Evolutionary conservation across 2,329 filamentous ascomycete genomes (phyloP), one percentile per base, ranked within the genome.

Genomic region (Colletotrichum brevisporum): DNA sequence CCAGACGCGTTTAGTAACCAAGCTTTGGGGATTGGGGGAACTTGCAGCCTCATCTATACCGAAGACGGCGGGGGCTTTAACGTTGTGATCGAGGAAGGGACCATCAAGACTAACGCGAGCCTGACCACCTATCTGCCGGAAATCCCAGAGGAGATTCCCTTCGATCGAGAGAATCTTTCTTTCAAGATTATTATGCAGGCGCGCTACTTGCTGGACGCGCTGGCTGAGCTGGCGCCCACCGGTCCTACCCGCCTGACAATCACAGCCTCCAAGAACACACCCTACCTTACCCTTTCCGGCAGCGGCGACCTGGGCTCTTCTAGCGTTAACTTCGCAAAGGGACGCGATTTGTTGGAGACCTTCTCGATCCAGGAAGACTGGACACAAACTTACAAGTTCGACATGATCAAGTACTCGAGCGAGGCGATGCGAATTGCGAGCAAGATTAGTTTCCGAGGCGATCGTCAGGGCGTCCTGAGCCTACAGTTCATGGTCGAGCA

Each of bases 121-220:
- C 84, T 99, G 59, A 93, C 92, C 8, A 98, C 96, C 0, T 99
- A 98, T 81, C 88, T 94, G 57, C 89, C 92, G 16, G 91, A 94
- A 72, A 81, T 83, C 50, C 87, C 89, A 16, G 91, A 95, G 59
- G 92, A 95, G 59, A 98, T 99, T 53, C 96, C 95, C 0, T 94
- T 99, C 73, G 90, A 95, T 75, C 89, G 94, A 39, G 89, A 94
- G 58, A 88, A 91, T 60, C 85, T 98, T 9, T 86, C 90, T 9
- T 92, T 98, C 83, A 99, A 98, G 79, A 94, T 97, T 69, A 98
- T 99, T 77, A 97, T 98, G 92, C 92, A 91, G 73, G 89, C 91
- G 12, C 87, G 88, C 41, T 91, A 89, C 80, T 86, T 95, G 5
- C 86, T 92, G 12, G 92, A 95, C 75, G 90, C 91, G 16, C 83